A percentile compares a stretch with the other conserved stretches of the same genome.
Evolutionary conservation across 176 grass and related monocot genomes (phyloP).

Genomic region (Dactylis glomerata): DNA sequence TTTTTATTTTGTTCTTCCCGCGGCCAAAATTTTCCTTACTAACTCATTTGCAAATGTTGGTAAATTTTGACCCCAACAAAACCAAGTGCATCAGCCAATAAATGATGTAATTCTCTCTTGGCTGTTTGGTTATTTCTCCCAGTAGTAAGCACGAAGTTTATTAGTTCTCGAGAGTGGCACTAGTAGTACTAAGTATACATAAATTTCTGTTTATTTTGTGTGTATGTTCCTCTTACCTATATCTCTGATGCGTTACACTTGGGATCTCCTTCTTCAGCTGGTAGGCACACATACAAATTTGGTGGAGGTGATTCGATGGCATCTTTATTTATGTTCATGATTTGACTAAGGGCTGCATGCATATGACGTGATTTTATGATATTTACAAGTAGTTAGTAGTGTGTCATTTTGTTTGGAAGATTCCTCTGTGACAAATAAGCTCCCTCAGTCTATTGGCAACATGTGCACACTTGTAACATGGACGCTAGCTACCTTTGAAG

Average conservation of each 20-base stretch:
- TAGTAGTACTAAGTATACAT: background rate
- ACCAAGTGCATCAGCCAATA: background rate
- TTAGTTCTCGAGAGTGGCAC: background rate
- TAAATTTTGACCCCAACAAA: background rate
- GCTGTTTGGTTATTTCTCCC: background rate
- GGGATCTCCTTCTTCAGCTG: background rate
- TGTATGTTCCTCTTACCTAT: no score
- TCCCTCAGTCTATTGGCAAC: background rate
- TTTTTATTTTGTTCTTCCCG: background rate
- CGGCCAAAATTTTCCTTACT: background rate
- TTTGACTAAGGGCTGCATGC: background rate
- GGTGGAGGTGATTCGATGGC: background rate
- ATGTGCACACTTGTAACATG: conserved; percentile 10
- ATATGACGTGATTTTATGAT: background rate
- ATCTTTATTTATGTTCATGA: background rate
- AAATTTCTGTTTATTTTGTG: background rate
- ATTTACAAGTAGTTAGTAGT: background rate
- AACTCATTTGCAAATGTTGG: background rate
- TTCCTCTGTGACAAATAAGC: background rate
- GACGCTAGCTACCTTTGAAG: background rate
- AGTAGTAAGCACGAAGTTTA: background rate
- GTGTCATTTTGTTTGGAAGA: background rate
- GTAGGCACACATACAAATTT: background rate
- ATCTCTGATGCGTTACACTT: background rate
- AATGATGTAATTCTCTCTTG: background rate